Evolutionary conservation across 1,284 basidiomycete genomes (phyloP), one percentile per base, ranked within the genome.

Genomic region (Ceratorhiza oryzae-sativae): DNA sequence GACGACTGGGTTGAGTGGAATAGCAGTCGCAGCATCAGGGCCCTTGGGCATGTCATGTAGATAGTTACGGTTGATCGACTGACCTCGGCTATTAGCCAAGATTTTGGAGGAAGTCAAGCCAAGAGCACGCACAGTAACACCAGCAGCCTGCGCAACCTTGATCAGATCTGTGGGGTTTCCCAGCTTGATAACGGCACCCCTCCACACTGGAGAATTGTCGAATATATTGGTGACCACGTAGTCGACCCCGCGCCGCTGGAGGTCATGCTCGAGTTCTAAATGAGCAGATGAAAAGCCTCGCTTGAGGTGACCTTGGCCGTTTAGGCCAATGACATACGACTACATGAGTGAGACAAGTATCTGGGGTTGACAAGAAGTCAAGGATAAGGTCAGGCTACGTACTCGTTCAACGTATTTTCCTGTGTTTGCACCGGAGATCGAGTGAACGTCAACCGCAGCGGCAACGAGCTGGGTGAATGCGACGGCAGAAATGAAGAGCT

Each of bases 381-480:
- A n/a, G 27, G 8, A 20, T 20, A 8, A 51, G 9, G 8, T n/a
- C 27, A 20, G n/a, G 9, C n/a, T 51, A 56, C 53, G 53, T 23
- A 53, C 49, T 0, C 55, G 45, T 10, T 62, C 48, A 55, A 72
- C 65, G 42, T 68, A 53, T 13, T 53, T 20, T 15, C 51, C 46
- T 39, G 71, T 56, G 6, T 56, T 55, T 30, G 34, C 70, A 42
- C 48, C 59, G 25, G 23, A 36, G 39, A 71, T 32, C n/a, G 68
- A 20, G 39, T 56, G 41, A 15, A 73, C n/a, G 30, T 71, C 70
- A 27, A 73, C 68, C 9, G 59, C 60, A 8, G 72, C 72, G 39
- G 68, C 60, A 6, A 23, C 61, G 30, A 63, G 18, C 42, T 51
- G 61, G 15, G 46, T 48, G 49, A 65, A 27, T 30, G 46, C 46